These are phyloP conservation scores for Cucumis cinereus DNA, from an alignment of 306 rosid species.

Conservation along the genomic window DNA sequence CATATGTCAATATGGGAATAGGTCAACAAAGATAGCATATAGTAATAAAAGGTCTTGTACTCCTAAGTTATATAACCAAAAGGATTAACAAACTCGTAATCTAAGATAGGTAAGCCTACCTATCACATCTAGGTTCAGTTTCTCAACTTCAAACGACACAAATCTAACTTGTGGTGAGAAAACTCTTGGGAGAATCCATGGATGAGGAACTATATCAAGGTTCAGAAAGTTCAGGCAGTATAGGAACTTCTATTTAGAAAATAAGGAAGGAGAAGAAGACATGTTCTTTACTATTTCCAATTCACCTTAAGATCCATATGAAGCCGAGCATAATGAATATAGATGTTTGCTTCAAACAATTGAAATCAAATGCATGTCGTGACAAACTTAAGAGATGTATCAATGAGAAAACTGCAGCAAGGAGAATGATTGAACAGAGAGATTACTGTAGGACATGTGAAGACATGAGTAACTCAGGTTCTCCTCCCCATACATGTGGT, in stretches of 20 bases:
- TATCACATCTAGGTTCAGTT: neutral
- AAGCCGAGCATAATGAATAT: neutral
- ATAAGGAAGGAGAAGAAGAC: too few relatives aligned
- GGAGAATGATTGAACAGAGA: neutral
- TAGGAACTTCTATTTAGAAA: too few relatives aligned
- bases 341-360: neutral
- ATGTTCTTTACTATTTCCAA: neutral
- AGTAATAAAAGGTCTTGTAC: neutral
- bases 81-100: neutral
- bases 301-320: neutral
- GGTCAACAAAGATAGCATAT: neutral
- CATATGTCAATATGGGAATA: neutral
- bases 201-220: neutral
- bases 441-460: slow-evolving; percentile 65
- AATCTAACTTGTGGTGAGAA: neutral
- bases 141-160: neutral
- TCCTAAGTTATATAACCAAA: neutral
- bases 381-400: neutral
- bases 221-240: neutral
- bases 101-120: neutral
- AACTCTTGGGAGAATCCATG: neutral
- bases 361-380: neutral
- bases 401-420: neutral
- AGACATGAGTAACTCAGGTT: slow-evolving; percentile 82
- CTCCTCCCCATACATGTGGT: slow-evolving; percentile 76